Conservation (phyloP, 169 alveolate species). For the Plasmodium blacklocki region DNA sequence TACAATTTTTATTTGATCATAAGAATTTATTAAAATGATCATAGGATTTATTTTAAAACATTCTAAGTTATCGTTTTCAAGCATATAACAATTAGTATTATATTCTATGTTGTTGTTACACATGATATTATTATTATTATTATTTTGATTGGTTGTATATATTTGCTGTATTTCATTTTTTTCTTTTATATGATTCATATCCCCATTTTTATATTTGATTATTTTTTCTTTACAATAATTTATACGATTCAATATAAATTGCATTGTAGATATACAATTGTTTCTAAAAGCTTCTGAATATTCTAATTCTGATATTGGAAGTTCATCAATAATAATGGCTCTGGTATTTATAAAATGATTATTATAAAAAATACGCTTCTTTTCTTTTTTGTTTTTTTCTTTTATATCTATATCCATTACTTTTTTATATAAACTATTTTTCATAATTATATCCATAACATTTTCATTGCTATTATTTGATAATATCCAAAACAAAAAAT, state of each 20-base stretch:
- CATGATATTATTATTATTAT: too few species aligned
- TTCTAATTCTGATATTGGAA: conserved; percentile 68
- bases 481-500: conserved; percentile 6
- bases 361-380: conserved; percentile 41
- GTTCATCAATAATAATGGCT: conserved; percentile 59
- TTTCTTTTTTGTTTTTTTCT: conserved; percentile 58
- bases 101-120: too few species aligned
- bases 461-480: conserved; percentile 15
- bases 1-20: conserved; percentile 59
- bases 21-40: conserved; percentile 62
- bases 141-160: background rate
- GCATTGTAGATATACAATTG: conserved; percentile 40
- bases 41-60: conserved; percentile 69
- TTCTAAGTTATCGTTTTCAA: background rate
- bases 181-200: too few species aligned
- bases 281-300: conserved; percentile 66
- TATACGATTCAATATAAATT: conserved; percentile 59
- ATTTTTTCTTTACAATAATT: conserved; percentile 41
- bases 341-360: conserved; percentile 63
- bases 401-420: conserved; percentile 54
- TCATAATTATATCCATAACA: conserved; percentile 1
- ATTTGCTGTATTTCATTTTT: background rate
- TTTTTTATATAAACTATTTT: conserved; percentile 14
- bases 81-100: too few species aligned
- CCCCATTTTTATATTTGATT: background rate